These are phyloP conservation scores for Gossypium stocksii DNA, from an alignment of 345 rosid species.

Conservation along the genomic window DNA sequence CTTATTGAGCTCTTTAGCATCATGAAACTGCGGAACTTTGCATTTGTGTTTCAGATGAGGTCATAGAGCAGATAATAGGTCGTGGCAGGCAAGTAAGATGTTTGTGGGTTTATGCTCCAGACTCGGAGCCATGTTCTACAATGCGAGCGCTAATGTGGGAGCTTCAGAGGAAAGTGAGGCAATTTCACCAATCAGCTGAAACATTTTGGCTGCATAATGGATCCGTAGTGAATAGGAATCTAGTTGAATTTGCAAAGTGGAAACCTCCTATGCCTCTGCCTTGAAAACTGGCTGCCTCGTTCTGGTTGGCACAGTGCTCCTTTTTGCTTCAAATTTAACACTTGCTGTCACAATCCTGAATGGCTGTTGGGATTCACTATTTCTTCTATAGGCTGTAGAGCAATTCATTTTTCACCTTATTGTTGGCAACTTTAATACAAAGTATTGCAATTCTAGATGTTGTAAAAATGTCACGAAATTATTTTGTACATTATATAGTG, in stretches of 20 bases:
- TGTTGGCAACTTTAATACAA: not conserved
- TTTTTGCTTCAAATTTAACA: not conserved
- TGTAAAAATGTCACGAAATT: conserved; percentile 5
- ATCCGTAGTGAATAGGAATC: conserved; percentile 58
- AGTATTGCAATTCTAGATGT: not conserved
- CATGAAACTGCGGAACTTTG: not conserved
- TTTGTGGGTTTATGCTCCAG: conserved; percentile 73
- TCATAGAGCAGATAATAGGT: conserved; percentile 62
- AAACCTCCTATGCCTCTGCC: conserved; percentile 77
- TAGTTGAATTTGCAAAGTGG: conserved; percentile 72
- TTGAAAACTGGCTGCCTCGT: conserved; percentile 20
- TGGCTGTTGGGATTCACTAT: not conserved
- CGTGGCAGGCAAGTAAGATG: conserved; percentile 70
- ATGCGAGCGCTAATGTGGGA: conserved; percentile 86
- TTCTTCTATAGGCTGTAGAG: not conserved
- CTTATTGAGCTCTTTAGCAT: not conserved
- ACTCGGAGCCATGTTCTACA: conserved; percentile 65
- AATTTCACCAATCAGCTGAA: conserved; percentile 80
- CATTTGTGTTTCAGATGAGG: conserved; percentile 41
- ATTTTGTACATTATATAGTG: not conserved
- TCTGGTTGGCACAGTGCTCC: not conserved
- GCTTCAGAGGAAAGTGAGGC: conserved; percentile 88
- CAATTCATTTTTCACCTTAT: not conserved
- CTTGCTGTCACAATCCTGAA: not conserved
- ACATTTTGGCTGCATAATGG: conserved; percentile 96